Evolutionary conservation across 805 yeast genomes (phyloP).

Genomic region (Teunomyces tritomae): DNA sequence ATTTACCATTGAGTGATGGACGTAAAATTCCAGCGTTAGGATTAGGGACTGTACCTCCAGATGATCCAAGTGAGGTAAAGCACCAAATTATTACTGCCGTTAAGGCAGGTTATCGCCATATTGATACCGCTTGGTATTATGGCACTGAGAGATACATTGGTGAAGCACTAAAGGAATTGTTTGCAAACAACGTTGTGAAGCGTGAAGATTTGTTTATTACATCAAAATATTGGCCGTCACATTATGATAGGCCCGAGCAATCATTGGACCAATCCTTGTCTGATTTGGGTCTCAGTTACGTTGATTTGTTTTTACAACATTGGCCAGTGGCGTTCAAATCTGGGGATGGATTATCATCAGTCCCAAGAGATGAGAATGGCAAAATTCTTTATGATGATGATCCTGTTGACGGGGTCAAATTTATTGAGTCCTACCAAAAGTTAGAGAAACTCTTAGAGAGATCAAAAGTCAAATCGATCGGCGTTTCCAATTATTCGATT

Average conservation of each 20-base stretch:
- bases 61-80: constrained; percentile 28
- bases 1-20: constrained; percentile 55
- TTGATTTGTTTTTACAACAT: constrained; percentile 47
- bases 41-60: constrained; percentile 49
- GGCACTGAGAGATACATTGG: constrained; percentile 44
- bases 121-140: constrained; percentile 54
- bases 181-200: constrained; percentile 46
- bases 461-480: constrained; percentile 48
- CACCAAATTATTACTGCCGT: constrained; percentile 36
- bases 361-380: constrained; percentile 38
- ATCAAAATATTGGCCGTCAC: constrained; percentile 44
- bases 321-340: constrained; percentile 47
- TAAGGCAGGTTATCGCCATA: constrained; percentile 47
- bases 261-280: constrained; percentile 41
- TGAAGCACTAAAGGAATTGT: constrained; percentile 44
- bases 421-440: constrained; percentile 27
- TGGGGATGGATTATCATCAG: constrained; percentile 37
- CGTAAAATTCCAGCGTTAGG: constrained; percentile 63
- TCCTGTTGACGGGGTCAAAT: constrained; percentile 31
- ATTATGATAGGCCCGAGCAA: constrained; percentile 37
- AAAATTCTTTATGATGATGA: constrained; percentile 32
- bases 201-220: constrained; percentile 45
- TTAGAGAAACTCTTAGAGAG: constrained; percentile 29
- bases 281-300: constrained; percentile 43
- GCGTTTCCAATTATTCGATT: constrained; percentile 54